Evolutionary conservation across 805 yeast genomes (phyloP), one percentile per base, ranked within the genome.

Genomic region (Zygoascus bituminiphila): DNA sequence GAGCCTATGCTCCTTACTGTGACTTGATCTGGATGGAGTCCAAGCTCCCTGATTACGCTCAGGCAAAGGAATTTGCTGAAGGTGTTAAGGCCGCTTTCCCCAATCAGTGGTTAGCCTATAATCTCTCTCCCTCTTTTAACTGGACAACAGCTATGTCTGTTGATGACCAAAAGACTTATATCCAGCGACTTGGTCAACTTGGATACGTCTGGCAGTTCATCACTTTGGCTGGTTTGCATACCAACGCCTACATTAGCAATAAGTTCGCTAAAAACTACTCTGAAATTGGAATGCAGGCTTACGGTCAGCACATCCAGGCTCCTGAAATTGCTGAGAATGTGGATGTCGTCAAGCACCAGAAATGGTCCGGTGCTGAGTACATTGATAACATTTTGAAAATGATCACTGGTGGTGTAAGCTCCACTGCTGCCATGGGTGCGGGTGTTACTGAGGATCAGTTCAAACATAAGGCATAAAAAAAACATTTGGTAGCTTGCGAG

Each of bases 1-100:
- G 95, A 63, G 94, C 96, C 25, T 91, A 75, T 66, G 89, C 96
- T 48, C 96, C 96, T 54, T 91, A 83, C 68, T 88, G 95, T 40
- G 98, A 89, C 69, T 75, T 91, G 73, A 82, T 89, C 59, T 91
- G 98, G 98, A 89, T 91, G 97, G 98, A 91, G 75, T 83, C 95
- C 51, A 89, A 89, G 68, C 78, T 86, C 58, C 98, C 98, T 57
- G 96, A 88, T 69, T 89, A 78, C 71, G 77, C 74, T 52, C 98
- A 91, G 73, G 98, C 97, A 55, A 79, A 81, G 70, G 96, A 88
- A 72, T 91, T 91, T 63, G 93, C 98, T 49, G 84, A 81, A 42
- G 97, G 98, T 63, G 94, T 91, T 56, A 78, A 82, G 65, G 77
- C 79, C 29, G 74, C 73, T 51, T 84, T 67, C 70, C 98, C 98